These are phyloP conservation scores for Mycena metata DNA, from an alignment of 768 basidiomycete genomes.

Conservation along the genomic window DNA sequence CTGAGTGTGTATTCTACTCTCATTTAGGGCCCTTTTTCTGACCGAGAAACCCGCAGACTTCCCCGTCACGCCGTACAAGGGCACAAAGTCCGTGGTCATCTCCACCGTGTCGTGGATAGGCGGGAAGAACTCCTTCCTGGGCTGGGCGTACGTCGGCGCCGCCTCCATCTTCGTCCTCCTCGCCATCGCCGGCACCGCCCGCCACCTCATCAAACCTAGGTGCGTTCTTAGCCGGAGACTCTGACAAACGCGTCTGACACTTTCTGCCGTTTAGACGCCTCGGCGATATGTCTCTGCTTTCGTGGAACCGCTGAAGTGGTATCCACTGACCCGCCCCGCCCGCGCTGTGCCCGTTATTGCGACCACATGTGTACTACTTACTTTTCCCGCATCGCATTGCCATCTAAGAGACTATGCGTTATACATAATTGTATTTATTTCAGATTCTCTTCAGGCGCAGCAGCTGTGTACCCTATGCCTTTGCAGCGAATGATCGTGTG, in stretches of 20 bases:
- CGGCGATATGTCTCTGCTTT: slow-evolving; percentile 89
- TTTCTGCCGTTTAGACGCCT: slow-evolving; percentile 66
- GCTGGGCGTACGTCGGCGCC: slow-evolving; percentile 96
- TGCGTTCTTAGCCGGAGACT: slow-evolving; percentile 47
- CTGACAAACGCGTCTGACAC: slow-evolving; percentile 28
- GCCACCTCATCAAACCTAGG: slow-evolving; percentile 95
- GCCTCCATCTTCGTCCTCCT: slow-evolving; percentile 90
- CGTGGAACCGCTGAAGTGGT: slow-evolving; percentile 76
- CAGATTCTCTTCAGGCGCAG: slow-evolving; percentile 35
- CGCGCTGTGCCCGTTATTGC: slow-evolving; percentile 31
- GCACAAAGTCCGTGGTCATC: slow-evolving; percentile 97
- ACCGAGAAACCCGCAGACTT: slow-evolving; percentile 72
- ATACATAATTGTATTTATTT: slow-evolving; percentile 36
- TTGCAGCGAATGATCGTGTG: slow-evolving; percentile 67
- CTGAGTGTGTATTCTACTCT: slow-evolving; percentile 73
- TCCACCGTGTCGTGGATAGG: slow-evolving; percentile 99
- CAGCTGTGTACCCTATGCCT: slow-evolving; percentile 68
- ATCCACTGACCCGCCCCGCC: background rate
- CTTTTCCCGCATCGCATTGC: slow-evolving; percentile 10
- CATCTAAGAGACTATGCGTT: slow-evolving; percentile 29
- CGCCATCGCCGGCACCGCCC: slow-evolving; percentile 88
- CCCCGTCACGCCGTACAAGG: slow-evolving; percentile 90
- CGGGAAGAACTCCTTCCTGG: slow-evolving; percentile 97
- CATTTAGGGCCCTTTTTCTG: slow-evolving; percentile 22
- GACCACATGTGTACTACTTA: slow-evolving; percentile 34